A percentile compares a stretch with the other conserved stretches of the same genome.
Conservation (phyloP, 257 asterid species). For the Solanum ossicruentum region DNA sequence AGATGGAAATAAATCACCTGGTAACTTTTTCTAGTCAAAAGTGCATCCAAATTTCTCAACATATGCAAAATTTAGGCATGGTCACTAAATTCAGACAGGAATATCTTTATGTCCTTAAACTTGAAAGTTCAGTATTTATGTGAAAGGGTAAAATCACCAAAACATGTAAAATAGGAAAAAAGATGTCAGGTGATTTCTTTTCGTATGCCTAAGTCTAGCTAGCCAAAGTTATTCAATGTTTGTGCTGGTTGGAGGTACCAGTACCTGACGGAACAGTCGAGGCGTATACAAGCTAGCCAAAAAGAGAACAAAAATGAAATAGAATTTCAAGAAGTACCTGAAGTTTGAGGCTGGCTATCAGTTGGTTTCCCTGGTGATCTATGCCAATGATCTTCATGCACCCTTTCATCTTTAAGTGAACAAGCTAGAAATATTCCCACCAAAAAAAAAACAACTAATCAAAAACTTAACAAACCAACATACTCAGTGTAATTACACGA, state of each 20-base stretch:
- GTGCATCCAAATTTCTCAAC: too few species aligned
- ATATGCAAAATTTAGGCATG: too few species aligned
- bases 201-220: background rate
- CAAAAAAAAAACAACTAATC: background rate
- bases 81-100: background rate
- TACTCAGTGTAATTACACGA: background rate
- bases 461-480: background rate
- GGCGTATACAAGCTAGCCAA: background rate
- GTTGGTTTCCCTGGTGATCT: slow-evolving; percentile 22
- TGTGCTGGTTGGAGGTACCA: background rate
- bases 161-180: background rate
- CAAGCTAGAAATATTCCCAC: slow-evolving; percentile 23
- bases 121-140: background rate
- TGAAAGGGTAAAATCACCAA: background rate
- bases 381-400: slow-evolving; percentile 24
- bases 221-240: background rate
- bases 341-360: slow-evolving; percentile 17
- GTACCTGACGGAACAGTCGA: background rate
- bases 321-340: slow-evolving; percentile 19
- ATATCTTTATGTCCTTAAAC: background rate
- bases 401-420: slow-evolving; percentile 41
- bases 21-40: too few species aligned
- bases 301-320: background rate
- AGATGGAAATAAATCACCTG: too few species aligned
- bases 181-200: background rate